A percentile compares a stretch with the other conserved stretches of the same genome.
These are phyloP conservation scores for Elasticomyces elasticus DNA, from an alignment of 495 filamentous ascomycete species.

Conservation along the genomic window DNA sequence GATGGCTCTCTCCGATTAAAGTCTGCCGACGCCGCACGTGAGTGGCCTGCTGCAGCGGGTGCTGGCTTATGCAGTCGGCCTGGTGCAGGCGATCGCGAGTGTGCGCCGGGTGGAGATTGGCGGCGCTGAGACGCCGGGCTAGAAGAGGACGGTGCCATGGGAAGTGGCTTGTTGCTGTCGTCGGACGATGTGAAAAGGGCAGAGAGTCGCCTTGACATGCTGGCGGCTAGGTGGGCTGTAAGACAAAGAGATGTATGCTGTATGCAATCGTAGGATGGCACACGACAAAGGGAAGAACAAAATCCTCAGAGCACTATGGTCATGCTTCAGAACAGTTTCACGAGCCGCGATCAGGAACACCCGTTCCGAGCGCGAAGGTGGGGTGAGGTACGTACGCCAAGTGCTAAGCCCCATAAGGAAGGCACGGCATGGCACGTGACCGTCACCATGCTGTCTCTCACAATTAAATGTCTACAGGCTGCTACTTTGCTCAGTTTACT, in stretches of 20 bases:
- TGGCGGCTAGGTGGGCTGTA: neutral
- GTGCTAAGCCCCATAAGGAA: no score
- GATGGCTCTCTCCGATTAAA: neutral
- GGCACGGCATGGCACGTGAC: no score
- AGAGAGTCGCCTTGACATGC: neutral
- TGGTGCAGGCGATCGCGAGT: constrained; percentile 1
- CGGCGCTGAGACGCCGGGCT: neutral
- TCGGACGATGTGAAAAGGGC: neutral
- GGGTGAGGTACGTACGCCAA: no score
- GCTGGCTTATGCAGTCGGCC: neutral
- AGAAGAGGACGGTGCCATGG: neutral
- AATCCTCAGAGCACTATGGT: no score
- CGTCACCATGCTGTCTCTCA: no score
- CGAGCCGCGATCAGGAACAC: no score
- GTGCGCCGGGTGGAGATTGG: neutral
- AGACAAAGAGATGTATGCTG: neutral
- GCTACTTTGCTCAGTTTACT: no score
- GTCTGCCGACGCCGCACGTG: constrained; percentile 1
- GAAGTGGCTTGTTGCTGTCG: neutral
- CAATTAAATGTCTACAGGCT: no score
- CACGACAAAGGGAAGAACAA: neutral
- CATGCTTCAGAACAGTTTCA: no score
- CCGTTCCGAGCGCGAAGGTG: no score
- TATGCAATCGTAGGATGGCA: neutral
- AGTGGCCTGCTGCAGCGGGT: neutral